phyloP scores from a whole-genome alignment of 1,284 basidiomycete species.

The Marasmius oreades region DNA sequence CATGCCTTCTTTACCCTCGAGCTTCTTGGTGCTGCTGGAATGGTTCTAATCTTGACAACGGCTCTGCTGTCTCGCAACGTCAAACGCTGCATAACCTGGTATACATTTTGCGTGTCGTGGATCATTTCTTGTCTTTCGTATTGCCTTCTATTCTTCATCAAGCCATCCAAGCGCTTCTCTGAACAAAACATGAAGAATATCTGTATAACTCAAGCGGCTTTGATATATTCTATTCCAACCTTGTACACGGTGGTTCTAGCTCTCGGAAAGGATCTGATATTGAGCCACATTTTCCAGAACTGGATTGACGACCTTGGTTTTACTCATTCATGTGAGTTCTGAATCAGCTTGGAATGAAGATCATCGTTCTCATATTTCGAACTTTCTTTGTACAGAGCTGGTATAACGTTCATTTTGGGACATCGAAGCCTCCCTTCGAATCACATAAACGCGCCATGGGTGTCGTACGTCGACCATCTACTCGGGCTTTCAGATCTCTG shows the following conservation, averaged over 20 bases:
- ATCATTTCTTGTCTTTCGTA: slow-evolving; percentile 27
- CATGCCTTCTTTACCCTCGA: slow-evolving; percentile 24
- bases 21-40: slow-evolving; percentile 23
- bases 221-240: slow-evolving; percentile 22
- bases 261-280: not conserved
- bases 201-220: slow-evolving; percentile 24
- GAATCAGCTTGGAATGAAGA: slow-evolving; percentile 18
- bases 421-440: slow-evolving; percentile 15
- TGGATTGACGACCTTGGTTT: slow-evolving; percentile 20
- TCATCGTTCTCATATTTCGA: slow-evolving; percentile 22
- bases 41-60: slow-evolving; percentile 23
- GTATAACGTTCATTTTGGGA: too few relatives aligned
- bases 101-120: slow-evolving; percentile 28
- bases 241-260: slow-evolving; percentile 19
- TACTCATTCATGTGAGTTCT: slow-evolving; percentile 20
- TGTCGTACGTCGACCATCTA: slow-evolving; percentile 4
- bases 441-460: slow-evolving; percentile 8
- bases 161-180: slow-evolving; percentile 19
- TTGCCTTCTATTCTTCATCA: slow-evolving; percentile 21
- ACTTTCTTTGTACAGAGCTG: too few relatives aligned
- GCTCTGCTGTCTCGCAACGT: slow-evolving; percentile 21
- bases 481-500: not conserved
- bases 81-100: slow-evolving; percentile 28
- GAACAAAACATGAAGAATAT: slow-evolving; percentile 11
- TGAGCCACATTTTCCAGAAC: slow-evolving; percentile 15